phyloP scores from a whole-genome alignment of 148 eudicot genomes.

The Rhododendron ferrugineum region DNA sequence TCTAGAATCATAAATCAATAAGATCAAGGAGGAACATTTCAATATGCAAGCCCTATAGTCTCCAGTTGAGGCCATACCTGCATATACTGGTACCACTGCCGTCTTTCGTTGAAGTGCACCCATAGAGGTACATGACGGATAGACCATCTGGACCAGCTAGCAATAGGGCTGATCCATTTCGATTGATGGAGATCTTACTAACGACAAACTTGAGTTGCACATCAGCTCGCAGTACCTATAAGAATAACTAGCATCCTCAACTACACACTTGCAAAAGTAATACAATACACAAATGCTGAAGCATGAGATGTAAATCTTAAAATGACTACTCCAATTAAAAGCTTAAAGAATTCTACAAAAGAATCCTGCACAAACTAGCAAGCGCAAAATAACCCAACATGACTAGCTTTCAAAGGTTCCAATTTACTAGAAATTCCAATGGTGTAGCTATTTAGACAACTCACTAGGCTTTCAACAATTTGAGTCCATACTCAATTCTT shows the following conservation, averaged over 20 bases:
- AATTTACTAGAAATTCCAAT: not conserved
- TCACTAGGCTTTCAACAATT: not conserved
- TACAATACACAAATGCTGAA: not conserved
- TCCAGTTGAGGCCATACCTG: conserved; percentile 43
- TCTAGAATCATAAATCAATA: not conserved
- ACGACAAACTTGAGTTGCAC: conserved; percentile 50
- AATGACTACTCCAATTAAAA: not conserved
- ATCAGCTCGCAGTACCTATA: conserved; percentile 71
- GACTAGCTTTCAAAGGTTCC: not conserved
- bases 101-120: conserved; percentile 49
- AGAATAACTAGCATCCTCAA: conserved; percentile 17
- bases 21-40: not conserved
- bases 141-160: conserved; percentile 65
- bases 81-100: conserved; percentile 42
- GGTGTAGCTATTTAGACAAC: not conserved
- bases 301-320: not conserved
- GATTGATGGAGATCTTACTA: conserved; percentile 59
- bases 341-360: not conserved
- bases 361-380: not conserved
- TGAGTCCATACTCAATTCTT: not conserved
- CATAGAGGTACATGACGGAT: conserved; percentile 65
- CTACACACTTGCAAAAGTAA: not conserved
- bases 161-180: conserved; percentile 75
- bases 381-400: not conserved
- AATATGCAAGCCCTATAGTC: not conserved